Evolutionary conservation across 331 rosid genomes (phyloP), one percentile per base, ranked within the genome.

Genomic region (Phaseolus coccineus): DNA sequence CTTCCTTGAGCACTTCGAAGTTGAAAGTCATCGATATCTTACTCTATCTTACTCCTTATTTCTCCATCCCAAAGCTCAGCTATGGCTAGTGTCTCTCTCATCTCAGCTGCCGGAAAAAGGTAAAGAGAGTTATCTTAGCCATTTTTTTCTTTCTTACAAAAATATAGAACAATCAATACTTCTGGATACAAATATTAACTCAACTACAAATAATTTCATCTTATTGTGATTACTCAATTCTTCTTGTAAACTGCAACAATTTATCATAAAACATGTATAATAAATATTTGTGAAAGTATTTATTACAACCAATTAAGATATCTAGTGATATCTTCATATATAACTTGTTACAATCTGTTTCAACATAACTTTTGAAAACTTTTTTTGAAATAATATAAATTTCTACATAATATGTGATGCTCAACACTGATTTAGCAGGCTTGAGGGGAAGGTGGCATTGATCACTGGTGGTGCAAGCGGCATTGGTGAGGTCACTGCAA

Each of bases 401-500:
- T 4, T 35, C 6, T 35, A 6, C 39, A 35, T 35, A 4, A 4
- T 35, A 35, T 33, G 37, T 33, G 37, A 33, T 3, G 33, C 2
- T 1, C 0, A 9, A 25, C 39, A 5, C 25, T 69, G 15, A 14
- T 47, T 69, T 27, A 9, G 1, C 52, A 71, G 77, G 66, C 77
- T 72, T 35, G 77, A 53, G 8, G 77, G 77, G 35, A 72, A 87
- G 46, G 93, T 89, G 52, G 87, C 90, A 0, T 5, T 87, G 1
- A 62, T 89, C 33, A 89, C 91, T 0, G 90, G 91, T 12, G 10
- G 88, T 66, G 90, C 91, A 0, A 80, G 86, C 30, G 88, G 93
- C 12, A 79, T 87, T 0, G 93, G 90, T 3, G 91, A 82, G 74
- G 53, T 47, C 25, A 79, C 87, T 0, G 87, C 78, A 13, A 77